Percentiles rank a stretch among this genome's conserved stretches.
These are phyloP conservation scores for Malania oleifera DNA, from an alignment of 164 flowering plant species.

Conservation along the genomic window DNA sequence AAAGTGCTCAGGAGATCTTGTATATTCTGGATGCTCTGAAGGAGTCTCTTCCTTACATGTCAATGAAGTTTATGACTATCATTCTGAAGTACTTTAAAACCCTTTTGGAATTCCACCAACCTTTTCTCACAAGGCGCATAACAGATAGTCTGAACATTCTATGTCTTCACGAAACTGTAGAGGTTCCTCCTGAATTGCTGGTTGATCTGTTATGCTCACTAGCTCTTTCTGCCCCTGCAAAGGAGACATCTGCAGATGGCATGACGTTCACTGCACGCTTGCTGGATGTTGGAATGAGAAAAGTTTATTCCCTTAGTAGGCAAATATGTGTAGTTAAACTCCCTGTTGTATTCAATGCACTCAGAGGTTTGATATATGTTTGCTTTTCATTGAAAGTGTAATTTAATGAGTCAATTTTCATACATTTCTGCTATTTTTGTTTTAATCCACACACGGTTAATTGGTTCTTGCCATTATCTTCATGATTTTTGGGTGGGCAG, in stretches of 20 bases:
- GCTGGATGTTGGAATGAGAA: slow-evolving; percentile 70
- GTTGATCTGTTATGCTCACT: slow-evolving; percentile 64
- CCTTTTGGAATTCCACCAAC: slow-evolving; percentile 59
- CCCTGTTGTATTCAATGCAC: slow-evolving; percentile 64
- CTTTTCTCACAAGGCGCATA: slow-evolving; percentile 62
- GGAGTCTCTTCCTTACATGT: slow-evolving; percentile 70
- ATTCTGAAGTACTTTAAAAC: slow-evolving; percentile 63
- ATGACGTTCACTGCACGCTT: slow-evolving; percentile 73
- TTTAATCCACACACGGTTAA: background rate
- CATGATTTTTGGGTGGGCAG: slow-evolving; percentile 31
- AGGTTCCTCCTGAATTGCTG: slow-evolving; percentile 56
- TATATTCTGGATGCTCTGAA: slow-evolving; percentile 67
- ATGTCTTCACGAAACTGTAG: slow-evolving; percentile 46
- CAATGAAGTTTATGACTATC: slow-evolving; percentile 39
- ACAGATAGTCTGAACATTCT: slow-evolving; percentile 53
- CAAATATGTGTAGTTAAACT: slow-evolving; percentile 65
- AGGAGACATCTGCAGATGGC: slow-evolving; percentile 64
- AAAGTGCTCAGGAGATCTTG: slow-evolving; percentile 77
- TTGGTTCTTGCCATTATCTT: background rate
- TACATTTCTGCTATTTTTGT: background rate
- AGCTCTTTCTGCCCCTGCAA: slow-evolving; percentile 40
- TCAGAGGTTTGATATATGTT: slow-evolving; percentile 53
- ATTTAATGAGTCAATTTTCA: background rate
- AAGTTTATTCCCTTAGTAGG: slow-evolving; percentile 54
- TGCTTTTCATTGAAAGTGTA: background rate